Evolutionary conservation across 2,329 filamentous ascomycete genomes (phyloP).

Genomic region (Gnomoniopsis sp.): DNA sequence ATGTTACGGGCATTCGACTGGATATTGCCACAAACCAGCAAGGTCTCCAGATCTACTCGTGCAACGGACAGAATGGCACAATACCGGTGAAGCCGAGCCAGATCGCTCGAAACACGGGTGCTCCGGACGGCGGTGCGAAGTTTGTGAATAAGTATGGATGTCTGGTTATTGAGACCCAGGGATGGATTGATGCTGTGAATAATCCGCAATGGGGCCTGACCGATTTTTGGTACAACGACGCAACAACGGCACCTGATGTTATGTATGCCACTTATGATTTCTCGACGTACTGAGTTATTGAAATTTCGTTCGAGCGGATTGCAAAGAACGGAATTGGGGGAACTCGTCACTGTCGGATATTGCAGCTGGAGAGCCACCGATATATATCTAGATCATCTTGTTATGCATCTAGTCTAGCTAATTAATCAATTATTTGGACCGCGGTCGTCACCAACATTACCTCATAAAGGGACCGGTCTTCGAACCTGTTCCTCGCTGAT

Average conservation of each 20-base stretch:
- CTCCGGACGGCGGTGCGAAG: conserved; percentile 5
- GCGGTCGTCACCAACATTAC: too few relatives aligned
- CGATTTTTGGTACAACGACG: conserved; percentile 8
- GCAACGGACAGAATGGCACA: conserved; percentile 14
- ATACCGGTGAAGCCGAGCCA: conserved; percentile 13
- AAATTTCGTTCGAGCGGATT: too few relatives aligned
- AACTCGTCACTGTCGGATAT: too few relatives aligned
- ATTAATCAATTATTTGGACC: too few relatives aligned
- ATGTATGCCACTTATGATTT: conserved; percentile 14
- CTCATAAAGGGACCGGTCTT: too few relatives aligned
- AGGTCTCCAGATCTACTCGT: conserved; percentile 12
- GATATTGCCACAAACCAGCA: conserved; percentile 12
- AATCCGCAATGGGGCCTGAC: conserved; percentile 10
- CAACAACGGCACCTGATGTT: conserved; percentile 4
- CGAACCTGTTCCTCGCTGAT: too few relatives aligned
- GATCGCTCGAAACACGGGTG: conserved; percentile 2
- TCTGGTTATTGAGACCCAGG: conserved; percentile 12
- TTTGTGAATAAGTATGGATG: conserved; percentile 13
- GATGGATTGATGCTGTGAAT: conserved; percentile 11
- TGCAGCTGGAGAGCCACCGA: too few relatives aligned
- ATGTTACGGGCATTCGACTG: conserved; percentile 10
- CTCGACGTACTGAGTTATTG: not conserved
- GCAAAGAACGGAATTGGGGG: too few relatives aligned
- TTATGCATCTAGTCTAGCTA: too few relatives aligned
- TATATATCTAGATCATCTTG: too few relatives aligned